phyloP scores from a whole-genome alignment of 352 stramenopile genomes.

The Phytopythium helicoides region DNA sequence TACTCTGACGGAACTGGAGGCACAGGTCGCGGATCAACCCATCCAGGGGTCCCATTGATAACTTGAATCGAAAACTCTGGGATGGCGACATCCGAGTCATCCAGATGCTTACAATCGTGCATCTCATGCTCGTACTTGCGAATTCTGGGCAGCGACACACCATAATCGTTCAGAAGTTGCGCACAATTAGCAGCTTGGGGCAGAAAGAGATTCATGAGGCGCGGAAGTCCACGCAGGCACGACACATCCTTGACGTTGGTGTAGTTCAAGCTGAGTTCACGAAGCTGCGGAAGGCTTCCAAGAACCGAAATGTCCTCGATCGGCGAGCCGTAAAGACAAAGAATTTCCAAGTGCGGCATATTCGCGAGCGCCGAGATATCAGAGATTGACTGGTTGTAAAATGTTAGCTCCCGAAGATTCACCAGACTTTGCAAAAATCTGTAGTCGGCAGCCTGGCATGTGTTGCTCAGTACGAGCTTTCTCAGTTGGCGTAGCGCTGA shows the following conservation, averaged over 20 bases:
- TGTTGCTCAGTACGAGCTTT: too few species aligned
- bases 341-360: neutral
- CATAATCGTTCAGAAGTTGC: neutral
- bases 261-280: neutral
- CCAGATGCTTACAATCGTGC: neutral
- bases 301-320: neutral
- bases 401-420: too few species aligned
- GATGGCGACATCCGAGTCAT: too few species aligned
- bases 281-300: neutral
- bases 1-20: too few species aligned
- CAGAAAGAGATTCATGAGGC: neutral
- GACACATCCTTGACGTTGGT: neutral
- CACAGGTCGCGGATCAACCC: neutral
- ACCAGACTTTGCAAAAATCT: too few species aligned
- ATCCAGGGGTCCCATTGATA: neutral
- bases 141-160: neutral
- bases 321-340: neutral
- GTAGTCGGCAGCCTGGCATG: too few species aligned
- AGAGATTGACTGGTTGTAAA: neutral
- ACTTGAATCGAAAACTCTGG: too few species aligned
- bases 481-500: too few species aligned
- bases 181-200: neutral
- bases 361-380: neutral
- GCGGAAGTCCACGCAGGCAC: conserved; percentile 1
- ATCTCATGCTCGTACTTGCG: too few species aligned